Percentiles rank a stretch among this genome's conserved stretches.
Evolutionary conservation across 345 rosid genomes (phyloP).

Genomic region (Eutrema japonicum): DNA sequence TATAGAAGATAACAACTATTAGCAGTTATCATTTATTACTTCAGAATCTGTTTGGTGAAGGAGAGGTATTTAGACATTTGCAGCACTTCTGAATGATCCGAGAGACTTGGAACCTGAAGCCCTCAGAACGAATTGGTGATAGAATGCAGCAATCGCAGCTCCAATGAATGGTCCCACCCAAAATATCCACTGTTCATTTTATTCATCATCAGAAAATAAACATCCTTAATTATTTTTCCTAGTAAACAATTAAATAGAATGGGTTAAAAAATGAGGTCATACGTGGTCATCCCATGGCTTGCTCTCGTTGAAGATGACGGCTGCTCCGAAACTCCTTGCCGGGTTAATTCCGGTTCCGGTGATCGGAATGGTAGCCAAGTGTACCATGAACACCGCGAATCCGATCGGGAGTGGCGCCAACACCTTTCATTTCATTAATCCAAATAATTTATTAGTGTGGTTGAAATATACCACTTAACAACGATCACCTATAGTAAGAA

Average conservation of each 20-base stretch:
- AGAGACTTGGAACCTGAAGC: slow-evolving; percentile 60
- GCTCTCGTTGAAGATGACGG: slow-evolving; percentile 72
- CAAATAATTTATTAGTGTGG: not conserved
- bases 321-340: slow-evolving; percentile 97
- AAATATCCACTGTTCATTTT: slow-evolving; percentile 65
- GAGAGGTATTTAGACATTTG: slow-evolving; percentile 37
- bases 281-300: slow-evolving; percentile 98
- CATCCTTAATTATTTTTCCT: not conserved
- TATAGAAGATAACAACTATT: slow-evolving; percentile 18
- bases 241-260: not conserved
- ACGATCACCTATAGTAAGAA: too few relatives aligned
- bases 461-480: not conserved
- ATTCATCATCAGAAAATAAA: not conserved
- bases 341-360: slow-evolving; percentile 98
- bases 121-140: slow-evolving; percentile 60
- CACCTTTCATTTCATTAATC: slow-evolving; percentile 51
- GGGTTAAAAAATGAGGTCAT: slow-evolving; percentile 11
- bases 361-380: slow-evolving; percentile 86
- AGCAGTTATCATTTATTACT: slow-evolving; percentile 8
- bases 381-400: slow-evolving; percentile 98
- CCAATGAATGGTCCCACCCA: slow-evolving; percentile 82
- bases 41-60: slow-evolving; percentile 18
- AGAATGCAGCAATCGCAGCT: slow-evolving; percentile 66
- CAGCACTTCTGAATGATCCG: slow-evolving; percentile 64
- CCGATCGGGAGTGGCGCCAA: slow-evolving; percentile 98